Evolutionary conservation across 139 green algal species (phyloP).

Genomic region (Auxenochlorella pyrenoidosa): DNA sequence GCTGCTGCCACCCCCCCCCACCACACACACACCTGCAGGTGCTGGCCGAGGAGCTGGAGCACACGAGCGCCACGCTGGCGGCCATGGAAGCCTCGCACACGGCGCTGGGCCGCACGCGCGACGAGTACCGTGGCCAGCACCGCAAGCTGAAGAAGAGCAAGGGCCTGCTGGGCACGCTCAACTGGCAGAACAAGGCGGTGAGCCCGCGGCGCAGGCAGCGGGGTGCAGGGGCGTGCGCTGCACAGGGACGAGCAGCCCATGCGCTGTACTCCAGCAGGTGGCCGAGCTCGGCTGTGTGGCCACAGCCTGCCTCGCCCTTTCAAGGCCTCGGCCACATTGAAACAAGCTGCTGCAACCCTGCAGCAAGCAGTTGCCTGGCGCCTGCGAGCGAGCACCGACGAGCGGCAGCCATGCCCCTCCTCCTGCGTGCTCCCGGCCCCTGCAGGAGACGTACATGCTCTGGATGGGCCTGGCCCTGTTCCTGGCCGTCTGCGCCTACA

Average conservation of each 20-base stretch:
- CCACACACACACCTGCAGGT: too few relatives aligned
- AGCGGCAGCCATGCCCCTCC: too few relatives aligned
- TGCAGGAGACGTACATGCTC: constrained; percentile 59
- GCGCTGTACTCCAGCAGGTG: too few relatives aligned
- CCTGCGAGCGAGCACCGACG: too few relatives aligned
- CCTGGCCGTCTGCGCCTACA: constrained; percentile 61
- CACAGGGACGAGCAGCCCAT: background rate
- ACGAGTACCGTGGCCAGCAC: constrained; percentile 70
- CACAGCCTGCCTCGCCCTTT: too few relatives aligned
- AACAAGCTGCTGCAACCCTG: background rate
- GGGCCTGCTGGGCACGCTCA: constrained; percentile 60
- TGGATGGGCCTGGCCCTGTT: constrained; percentile 76
- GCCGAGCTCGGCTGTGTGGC: too few relatives aligned
- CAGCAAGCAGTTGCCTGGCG: background rate
- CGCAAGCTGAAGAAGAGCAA: constrained; percentile 24
- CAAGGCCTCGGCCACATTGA: too few relatives aligned
- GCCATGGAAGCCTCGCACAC: constrained; percentile 68
- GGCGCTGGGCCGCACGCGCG: constrained; percentile 53
- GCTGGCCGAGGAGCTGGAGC: constrained; percentile 70
- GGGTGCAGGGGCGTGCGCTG: background rate
- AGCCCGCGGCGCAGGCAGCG: background rate
- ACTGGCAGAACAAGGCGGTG: constrained; percentile 48
- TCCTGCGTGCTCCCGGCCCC: too few relatives aligned
- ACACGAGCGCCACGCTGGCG: constrained; percentile 72
- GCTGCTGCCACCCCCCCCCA: too few relatives aligned